phyloP scores from a whole-genome alignment of 1,139 yeast genomes.

The Yamadazyma songkhlaensis region DNA sequence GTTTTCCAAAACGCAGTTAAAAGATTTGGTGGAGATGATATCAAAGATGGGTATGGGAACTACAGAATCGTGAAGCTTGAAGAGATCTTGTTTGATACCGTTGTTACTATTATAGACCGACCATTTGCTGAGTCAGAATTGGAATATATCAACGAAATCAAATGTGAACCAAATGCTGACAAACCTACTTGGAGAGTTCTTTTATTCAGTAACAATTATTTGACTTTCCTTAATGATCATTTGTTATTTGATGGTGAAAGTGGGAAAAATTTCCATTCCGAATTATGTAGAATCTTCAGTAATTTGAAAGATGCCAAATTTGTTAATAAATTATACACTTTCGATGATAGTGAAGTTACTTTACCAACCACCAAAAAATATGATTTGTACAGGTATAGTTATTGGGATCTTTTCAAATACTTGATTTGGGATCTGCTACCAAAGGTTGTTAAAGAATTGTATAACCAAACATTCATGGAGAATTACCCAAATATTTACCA shows the following conservation, averaged over 20 bases:
- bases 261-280: conserved; percentile 29
- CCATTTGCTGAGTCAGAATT: conserved; percentile 17
- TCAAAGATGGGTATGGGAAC: conserved; percentile 13
- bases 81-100: conserved; percentile 21
- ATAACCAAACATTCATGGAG: conserved; percentile 6
- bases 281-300: conserved; percentile 9
- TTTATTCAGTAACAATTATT: conserved; percentile 19
- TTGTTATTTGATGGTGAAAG: conserved; percentile 34
- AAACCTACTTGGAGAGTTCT: conserved; percentile 31
- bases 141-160: conserved; percentile 16
- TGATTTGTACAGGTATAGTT: neutral
- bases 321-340: neutral
- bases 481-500: conserved; percentile 13
- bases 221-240: conserved; percentile 32
- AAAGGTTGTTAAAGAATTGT: conserved; percentile 1
- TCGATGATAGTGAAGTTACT: too few species aligned
- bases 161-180: conserved; percentile 13
- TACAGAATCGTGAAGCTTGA: conserved; percentile 19
- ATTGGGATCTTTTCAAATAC: neutral
- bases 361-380: neutral
- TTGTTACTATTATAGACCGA: conserved; percentile 19
- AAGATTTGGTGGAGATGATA: conserved; percentile 11
- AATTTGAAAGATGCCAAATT: conserved; percentile 2
- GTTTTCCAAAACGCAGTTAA: conserved; percentile 19
- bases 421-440: conserved; percentile 6